Evolutionary conservation across 257 asterid species (phyloP).

Genomic region (Solanum paucissectum): DNA sequence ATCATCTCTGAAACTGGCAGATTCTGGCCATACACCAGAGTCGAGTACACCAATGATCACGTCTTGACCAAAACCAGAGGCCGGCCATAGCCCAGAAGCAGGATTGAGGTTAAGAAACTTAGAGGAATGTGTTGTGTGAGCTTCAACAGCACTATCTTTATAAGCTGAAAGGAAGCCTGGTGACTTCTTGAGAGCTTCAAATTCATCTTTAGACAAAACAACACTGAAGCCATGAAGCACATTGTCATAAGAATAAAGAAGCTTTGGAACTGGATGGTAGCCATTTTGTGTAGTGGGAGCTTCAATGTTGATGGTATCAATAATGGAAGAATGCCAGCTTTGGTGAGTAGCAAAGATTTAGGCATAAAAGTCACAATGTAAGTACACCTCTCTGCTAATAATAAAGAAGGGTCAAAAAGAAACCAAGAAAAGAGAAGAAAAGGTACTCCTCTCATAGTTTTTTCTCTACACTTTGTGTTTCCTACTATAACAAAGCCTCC

Average conservation of each 20-base stretch:
- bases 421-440: neutral
- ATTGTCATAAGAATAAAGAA: constrained; percentile 7
- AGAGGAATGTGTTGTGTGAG: constrained; percentile 6
- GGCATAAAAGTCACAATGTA: constrained; percentile 16
- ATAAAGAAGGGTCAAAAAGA: neutral
- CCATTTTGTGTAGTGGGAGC: neutral
- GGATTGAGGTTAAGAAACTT: constrained; percentile 10
- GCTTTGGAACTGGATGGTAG: neutral
- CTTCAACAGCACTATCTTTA: neutral
- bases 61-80: constrained; percentile 1
- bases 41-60: constrained; percentile 8
- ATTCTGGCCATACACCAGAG: constrained; percentile 11
- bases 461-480: neutral
- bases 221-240: constrained; percentile 12
- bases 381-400: neutral
- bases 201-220: neutral
- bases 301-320: neutral
- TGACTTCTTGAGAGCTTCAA: neutral
- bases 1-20: constrained; percentile 1
- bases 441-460: neutral
- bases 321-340: neutral
- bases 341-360: neutral
- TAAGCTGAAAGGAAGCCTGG: constrained; percentile 5
- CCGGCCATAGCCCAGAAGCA: constrained; percentile 1
- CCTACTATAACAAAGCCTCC: neutral